These are phyloP conservation scores for Phaeophleospora eucalypticola DNA, from an alignment of 2,329 filamentous ascomycete species.

Conservation along the genomic window DNA sequence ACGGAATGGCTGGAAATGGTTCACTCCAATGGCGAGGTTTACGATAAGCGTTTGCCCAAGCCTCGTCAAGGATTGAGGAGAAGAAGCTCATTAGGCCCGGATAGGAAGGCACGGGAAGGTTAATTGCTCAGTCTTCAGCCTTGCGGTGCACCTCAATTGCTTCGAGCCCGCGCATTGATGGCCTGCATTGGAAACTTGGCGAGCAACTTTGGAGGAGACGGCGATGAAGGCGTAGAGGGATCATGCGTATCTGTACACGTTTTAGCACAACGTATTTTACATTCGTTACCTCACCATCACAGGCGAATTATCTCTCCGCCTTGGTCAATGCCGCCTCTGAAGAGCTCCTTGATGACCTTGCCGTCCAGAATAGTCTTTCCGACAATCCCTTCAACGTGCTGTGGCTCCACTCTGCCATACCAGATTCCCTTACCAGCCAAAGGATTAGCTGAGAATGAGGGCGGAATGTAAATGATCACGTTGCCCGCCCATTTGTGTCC, in stretches of 20 bases:
- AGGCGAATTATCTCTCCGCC: conserved; percentile 30
- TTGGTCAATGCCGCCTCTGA: conserved; percentile 61
- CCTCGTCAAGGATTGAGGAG: too few relatives aligned
- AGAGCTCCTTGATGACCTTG: conserved; percentile 65
- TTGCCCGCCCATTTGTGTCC: conserved; percentile 86
- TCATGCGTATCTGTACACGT: too few relatives aligned
- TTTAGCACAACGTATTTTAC: too few relatives aligned
- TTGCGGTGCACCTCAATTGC: too few relatives aligned
- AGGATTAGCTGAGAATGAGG: conserved; percentile 46
- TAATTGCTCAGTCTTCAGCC: too few relatives aligned
- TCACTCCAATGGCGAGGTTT: neutral
- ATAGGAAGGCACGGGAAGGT: neutral
- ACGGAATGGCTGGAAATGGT: neutral
- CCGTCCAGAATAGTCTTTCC: conserved; percentile 65
- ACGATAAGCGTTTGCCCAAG: neutral
- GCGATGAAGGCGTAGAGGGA: too few relatives aligned
- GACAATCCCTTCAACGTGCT: conserved; percentile 72
- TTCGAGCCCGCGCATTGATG: too few relatives aligned
- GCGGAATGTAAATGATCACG: conserved; percentile 74
- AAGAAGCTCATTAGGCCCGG: neutral
- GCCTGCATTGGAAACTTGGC: too few relatives aligned
- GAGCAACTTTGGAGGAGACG: too few relatives aligned
- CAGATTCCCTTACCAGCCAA: conserved; percentile 71
- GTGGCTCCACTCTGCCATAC: conserved; percentile 75
- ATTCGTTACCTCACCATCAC: too few relatives aligned